Evolutionary conservation across 305 asterid species (phyloP).

Genomic region (Petunia hybrid): DNA sequence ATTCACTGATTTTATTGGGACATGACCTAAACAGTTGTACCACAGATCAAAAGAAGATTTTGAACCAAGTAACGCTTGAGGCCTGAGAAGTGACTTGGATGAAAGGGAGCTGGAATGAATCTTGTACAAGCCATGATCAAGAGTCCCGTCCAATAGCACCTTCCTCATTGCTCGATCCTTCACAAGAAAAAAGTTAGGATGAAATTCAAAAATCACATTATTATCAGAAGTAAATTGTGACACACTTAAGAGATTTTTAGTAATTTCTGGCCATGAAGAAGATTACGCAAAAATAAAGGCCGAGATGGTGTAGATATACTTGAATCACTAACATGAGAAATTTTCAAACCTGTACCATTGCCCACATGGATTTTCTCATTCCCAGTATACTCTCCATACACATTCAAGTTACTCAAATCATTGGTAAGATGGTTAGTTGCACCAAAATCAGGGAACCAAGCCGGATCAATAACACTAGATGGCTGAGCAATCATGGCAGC

Average conservation of each 20-base stretch:
- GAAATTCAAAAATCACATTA: background rate
- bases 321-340: background rate
- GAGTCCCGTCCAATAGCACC: too few relatives aligned
- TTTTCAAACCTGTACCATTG: background rate
- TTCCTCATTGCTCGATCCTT: too few relatives aligned
- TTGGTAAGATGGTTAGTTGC: background rate
- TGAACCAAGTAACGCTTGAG: too few relatives aligned
- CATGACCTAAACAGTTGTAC: too few relatives aligned
- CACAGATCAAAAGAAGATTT: too few relatives aligned
- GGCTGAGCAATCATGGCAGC: background rate
- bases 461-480: background rate
- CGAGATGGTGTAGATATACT: background rate
- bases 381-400: background rate
- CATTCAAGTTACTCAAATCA: background rate
- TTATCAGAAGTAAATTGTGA: background rate
- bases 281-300: background rate
- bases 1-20: too few relatives aligned
- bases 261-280: background rate
- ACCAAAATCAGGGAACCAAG: background rate
- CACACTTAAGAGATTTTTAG: background rate
- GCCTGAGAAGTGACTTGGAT: too few relatives aligned
- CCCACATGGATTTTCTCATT: background rate
- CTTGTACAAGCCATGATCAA: too few relatives aligned
- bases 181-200: background rate
- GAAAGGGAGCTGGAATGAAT: too few relatives aligned